These are phyloP conservation scores for Fragilaria crotonensis DNA, from an alignment of 108 stramenopile species.

Conservation along the genomic window DNA sequence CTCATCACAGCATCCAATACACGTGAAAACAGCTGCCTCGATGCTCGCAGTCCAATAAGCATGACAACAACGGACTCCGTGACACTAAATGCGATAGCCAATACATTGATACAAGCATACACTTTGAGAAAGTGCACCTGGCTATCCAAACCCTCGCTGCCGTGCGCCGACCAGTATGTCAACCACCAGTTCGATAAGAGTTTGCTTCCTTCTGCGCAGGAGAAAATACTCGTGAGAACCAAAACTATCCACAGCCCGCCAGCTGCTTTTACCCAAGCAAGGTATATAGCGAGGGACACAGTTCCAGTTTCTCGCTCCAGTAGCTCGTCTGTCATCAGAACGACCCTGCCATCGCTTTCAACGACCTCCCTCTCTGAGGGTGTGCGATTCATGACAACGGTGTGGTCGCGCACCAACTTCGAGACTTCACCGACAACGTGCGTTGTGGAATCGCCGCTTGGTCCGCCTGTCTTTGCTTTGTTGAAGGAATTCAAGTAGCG, in stretches of 20 bases:
- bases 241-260: slow-evolving; percentile 52
- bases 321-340: slow-evolving; percentile 22
- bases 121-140: slow-evolving; percentile 41
- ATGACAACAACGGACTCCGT: slow-evolving; percentile 40
- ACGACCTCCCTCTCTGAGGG: too few species aligned
- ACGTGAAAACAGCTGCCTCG: neutral
- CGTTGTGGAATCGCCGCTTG: neutral
- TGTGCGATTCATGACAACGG: neutral
- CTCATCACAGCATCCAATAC: slow-evolving; percentile 40
- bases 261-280: slow-evolving; percentile 55
- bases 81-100: slow-evolving; percentile 41
- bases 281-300: slow-evolving; percentile 32
- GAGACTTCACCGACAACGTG: slow-evolving; percentile 3
- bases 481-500: slow-evolving; percentile 33
- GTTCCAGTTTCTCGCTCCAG: slow-evolving; percentile 17
- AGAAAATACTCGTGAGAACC: slow-evolving; percentile 41
- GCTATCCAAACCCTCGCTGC: slow-evolving; percentile 1
- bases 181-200: slow-evolving; percentile 63
- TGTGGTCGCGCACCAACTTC: neutral
- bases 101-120: slow-evolving; percentile 64
- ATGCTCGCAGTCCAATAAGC: slow-evolving; percentile 40
- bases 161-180: slow-evolving; percentile 29
- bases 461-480: slow-evolving; percentile 1
- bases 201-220: slow-evolving; percentile 32
- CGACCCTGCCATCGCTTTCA: too few species aligned